Conservation (phyloP, 1,284 basidiomycete species). For the Boletus semigastroideus region DNA sequence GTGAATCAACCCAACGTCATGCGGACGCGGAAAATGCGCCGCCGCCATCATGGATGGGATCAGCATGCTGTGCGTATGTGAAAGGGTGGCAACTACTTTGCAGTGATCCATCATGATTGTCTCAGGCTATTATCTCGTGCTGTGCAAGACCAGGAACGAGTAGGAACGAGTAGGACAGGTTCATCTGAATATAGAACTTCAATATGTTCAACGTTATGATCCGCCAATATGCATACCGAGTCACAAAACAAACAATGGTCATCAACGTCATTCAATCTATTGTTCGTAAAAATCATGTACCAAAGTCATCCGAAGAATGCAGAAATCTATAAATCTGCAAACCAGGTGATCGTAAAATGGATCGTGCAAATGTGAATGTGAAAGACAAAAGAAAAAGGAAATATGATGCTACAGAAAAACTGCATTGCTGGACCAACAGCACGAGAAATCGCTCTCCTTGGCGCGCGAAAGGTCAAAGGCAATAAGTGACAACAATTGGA, state of each 20-base stretch:
- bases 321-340: constrained; percentile 34
- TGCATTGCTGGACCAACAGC: constrained; percentile 32
- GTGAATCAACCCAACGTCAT: not conserved
- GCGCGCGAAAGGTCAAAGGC: constrained; percentile 28
- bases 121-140: too few species aligned
- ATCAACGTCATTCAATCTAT: constrained; percentile 25
- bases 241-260: constrained; percentile 6
- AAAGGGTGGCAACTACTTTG: not conserved
- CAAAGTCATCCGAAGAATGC: constrained; percentile 23
- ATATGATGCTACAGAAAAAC: constrained; percentile 35
- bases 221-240: constrained; percentile 2
- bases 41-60: not conserved
- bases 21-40: not conserved
- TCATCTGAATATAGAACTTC: too few species aligned
- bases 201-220: constrained; percentile 11
- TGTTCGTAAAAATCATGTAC: constrained; percentile 25
- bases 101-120: too few species aligned
- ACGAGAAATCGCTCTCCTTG: constrained; percentile 29
- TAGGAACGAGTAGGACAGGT: too few species aligned
- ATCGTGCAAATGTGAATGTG: constrained; percentile 16
- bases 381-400: constrained; percentile 22
- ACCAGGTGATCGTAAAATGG: constrained; percentile 13
- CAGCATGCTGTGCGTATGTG: constrained; percentile 11
- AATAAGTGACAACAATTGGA: constrained; percentile 34
- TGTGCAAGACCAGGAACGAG: too few species aligned